These are phyloP conservation scores for Vinca minor DNA, from an alignment of 257 asterid species.

Conservation along the genomic window DNA sequence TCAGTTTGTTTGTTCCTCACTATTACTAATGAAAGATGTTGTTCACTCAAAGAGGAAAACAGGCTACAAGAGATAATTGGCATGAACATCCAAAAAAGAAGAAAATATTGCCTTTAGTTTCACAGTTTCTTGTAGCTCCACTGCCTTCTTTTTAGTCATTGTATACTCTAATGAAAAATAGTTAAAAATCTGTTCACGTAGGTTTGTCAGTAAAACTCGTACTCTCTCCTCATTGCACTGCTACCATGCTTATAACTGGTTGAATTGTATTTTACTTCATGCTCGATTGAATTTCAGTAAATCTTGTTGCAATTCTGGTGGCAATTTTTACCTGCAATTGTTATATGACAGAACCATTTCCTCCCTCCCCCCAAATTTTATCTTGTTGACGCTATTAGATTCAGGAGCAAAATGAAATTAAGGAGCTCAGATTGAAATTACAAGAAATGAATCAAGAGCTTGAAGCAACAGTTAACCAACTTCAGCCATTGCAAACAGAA, in stretches of 20 bases:
- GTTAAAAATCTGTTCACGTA: background rate
- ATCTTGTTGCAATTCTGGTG: background rate
- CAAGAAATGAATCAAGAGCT: conserved; percentile 52
- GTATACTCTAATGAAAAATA: background rate
- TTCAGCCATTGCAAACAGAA: conserved; percentile 39
- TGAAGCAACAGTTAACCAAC: conserved; percentile 42
- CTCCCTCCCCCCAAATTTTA: background rate
- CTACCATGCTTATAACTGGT: background rate
- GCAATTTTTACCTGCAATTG: background rate
- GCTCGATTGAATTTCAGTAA: background rate
- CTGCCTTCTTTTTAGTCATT: background rate
- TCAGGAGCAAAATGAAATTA: conserved; percentile 39
- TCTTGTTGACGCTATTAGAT: conserved; percentile 21
- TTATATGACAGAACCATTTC: background rate
- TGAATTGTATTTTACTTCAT: background rate
- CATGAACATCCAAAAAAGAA: background rate
- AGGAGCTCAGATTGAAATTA: conserved; percentile 44
- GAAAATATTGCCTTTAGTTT: background rate
- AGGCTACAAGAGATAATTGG: background rate
- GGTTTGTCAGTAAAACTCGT: background rate
- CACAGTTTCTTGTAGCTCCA: background rate
- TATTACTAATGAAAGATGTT: too few relatives aligned
- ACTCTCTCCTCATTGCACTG: background rate
- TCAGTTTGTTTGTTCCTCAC: too few relatives aligned
- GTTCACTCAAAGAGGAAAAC: too few relatives aligned